Evolutionary conservation across 108 stramenopile species (phyloP), one percentile per base, ranked within the genome.

Genomic region (Conticribra guillardii): DNA sequence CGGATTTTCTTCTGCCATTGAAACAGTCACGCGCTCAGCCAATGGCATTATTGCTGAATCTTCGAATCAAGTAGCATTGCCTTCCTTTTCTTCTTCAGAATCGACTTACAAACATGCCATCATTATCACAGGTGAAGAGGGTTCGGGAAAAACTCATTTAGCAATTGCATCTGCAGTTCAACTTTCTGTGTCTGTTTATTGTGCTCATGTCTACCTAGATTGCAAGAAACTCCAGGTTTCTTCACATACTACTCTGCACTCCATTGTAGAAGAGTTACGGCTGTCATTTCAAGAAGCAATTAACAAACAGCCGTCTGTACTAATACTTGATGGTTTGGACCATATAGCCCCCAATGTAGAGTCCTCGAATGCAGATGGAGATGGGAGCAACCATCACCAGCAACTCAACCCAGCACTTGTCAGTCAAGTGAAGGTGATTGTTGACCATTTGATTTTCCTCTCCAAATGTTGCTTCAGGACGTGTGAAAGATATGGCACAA

Each of bases 241-340:
- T 16, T 66, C 59, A 11, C 46, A 32, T 1, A 69, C 53, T 4
- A 82, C 55, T 2, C 62, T 89, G 67, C 31, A 17, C 32, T 67
- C 70, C 18, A 84, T 89, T 22, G 58, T 89, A 11, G 44, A 64
- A 15, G 86, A 84, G 49, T 32, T 87, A 7, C 74, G 69, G 46
- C 14, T 21, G 22, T 27, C 73, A 11, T 85, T 88, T 68, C 55
- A 57, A 2, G 66, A 73, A 31, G 76, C 83, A 14, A 55, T 26
- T n/a, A 19, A 3, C 46, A 54, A 60, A 32, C 64, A 55, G 50
- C 53, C 60, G 45, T 80, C 66, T n/a, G 27, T 34, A 4, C 46
- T 96, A 23, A 68, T 92, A 24, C 67, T 93, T 48, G 95, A 96
- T 66, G 85, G 92, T 74, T 66, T 96, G 26, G 90, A 96, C 70